These are phyloP conservation scores for Aspergillus amoenus DNA, from an alignment of 2,329 filamentous ascomycete species.

Conservation along the genomic window DNA sequence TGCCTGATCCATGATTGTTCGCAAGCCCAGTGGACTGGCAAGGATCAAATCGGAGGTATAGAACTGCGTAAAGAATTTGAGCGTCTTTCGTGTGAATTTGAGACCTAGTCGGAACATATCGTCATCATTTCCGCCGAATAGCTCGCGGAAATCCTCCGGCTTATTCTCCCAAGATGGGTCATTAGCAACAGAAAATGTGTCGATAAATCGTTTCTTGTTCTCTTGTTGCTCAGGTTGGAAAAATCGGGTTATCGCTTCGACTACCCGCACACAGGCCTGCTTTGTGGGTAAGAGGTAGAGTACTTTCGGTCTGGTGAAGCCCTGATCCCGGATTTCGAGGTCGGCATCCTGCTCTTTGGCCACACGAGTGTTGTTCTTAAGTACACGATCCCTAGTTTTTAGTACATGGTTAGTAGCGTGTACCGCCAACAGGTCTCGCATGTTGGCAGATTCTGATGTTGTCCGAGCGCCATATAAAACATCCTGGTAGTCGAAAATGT, in stretches of 20 bases:
- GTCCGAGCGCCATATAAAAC: conserved; percentile 73
- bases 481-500: conserved; percentile 81
- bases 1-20: conserved; percentile 81
- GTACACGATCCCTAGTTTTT: conserved; percentile 85
- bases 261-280: conserved; percentile 75
- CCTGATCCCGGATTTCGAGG: conserved; percentile 82
- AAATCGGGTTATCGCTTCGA: conserved; percentile 73
- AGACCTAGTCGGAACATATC: conserved; percentile 96
- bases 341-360: conserved; percentile 66
- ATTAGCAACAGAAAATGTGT: conserved; percentile 71
- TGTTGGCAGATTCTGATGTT: conserved; percentile 62
- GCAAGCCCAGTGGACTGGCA: conserved; percentile 83
- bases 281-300: conserved; percentile 87
- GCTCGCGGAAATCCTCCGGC: conserved; percentile 80
- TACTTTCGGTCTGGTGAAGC: conserved; percentile 91
- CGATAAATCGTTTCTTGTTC: conserved; percentile 88
- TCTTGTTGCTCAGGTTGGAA: conserved; percentile 88
- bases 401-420: conserved; percentile 91
- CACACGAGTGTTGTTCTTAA: conserved; percentile 87
- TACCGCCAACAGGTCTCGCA: conserved; percentile 73
- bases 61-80: conserved; percentile 93
- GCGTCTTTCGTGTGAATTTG: conserved; percentile 93
- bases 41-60: conserved; percentile 96
- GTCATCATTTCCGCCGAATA: conserved; percentile 94
- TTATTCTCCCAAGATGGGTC: conserved; percentile 70